phyloP scores from a whole-genome alignment of 2,329 filamentous ascomycete species.

The Aureobasidium sp. region DNA sequence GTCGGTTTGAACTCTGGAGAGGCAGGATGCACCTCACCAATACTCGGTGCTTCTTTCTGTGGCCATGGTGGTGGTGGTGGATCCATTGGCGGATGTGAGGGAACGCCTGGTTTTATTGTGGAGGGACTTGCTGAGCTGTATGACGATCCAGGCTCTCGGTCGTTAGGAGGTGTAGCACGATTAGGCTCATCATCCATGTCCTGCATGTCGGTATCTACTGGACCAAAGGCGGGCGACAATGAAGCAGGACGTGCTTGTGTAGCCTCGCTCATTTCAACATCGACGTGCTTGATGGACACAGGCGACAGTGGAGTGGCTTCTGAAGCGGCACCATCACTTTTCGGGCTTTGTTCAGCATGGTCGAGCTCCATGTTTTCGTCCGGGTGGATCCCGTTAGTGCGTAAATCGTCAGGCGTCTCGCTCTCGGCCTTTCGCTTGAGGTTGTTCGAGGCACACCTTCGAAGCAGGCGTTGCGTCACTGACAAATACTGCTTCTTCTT shows the following conservation, averaged over 20 bases:
- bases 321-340: not conserved
- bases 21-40: conserved; percentile 5
- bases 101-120: not conserved
- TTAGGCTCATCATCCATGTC: conserved; percentile 23
- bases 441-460: conserved; percentile 26
- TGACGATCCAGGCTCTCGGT: not conserved
- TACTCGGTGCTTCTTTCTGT: not conserved
- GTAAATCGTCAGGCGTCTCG: not conserved
- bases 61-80: conserved; percentile 23
- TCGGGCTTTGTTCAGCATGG: conserved; percentile 2
- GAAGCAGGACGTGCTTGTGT: not conserved
- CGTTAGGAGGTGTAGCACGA: not conserved
- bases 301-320: not conserved
- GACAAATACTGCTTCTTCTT: conserved; percentile 21
- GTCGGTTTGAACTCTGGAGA: conserved; percentile 15
- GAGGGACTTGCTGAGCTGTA: conserved; percentile 3
- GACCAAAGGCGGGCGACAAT: conserved; percentile 3
- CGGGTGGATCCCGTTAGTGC: not conserved
- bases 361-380: conserved; percentile 18
- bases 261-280: conserved; percentile 14
- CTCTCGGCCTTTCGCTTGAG: conserved; percentile 13
- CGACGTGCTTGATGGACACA: not conserved
- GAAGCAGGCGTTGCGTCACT: conserved; percentile 23
- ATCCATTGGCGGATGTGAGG: conserved; percentile 25
- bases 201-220: conserved; percentile 34